Base-by-base conservation (phyloP, 805 yeast species). In the Metschnikowia matae region DNA sequence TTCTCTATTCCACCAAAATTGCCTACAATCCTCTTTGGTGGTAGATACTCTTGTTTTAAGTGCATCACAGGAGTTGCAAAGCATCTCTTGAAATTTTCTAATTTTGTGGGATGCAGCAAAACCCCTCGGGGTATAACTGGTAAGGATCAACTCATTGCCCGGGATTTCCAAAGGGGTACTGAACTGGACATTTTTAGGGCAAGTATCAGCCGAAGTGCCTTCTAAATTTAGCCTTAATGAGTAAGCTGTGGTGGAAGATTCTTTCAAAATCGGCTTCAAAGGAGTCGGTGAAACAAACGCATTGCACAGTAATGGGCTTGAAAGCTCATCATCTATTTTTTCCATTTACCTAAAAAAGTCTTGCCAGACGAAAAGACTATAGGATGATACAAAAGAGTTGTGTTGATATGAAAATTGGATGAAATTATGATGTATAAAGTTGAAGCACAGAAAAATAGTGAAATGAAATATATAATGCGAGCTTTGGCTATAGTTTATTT, bases 121-220 rank as follows among this genome's bases (percentile, higher is more conserved):
- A 18, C 41, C 18, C 18, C 17, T 21, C 23, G 41, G 32, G 6
- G 29, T 21, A 29, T 39, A 21, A 39, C 17, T 21, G 31, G 41
- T 39, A 21, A 39, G 41, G 26, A 21, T 11, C 41, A 39, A 39
- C 17, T 39, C 41, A 14, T 39, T 39, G 13, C 41, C 41, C 4
- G 41, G 41, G 21, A 39, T 21, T n/a, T 39, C 41, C 41, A 39
- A 39, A 6, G 41, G 41, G 29, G 31, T 39, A n/a, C 31, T 39
- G 8, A 39, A 39, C 15, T 21, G 41, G 14, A 39, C 41, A 5
- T 39, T 39, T 39, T 39, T 39, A 21, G 26, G 29, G 11, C 29
- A 20, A 18, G 10, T 13, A 10, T 37, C 40, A 18, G 14, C n/a
- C 6, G 26, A 37, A 14, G 26, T 5, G 21, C 20, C 40, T 18